These are phyloP conservation scores for Eudorina sp. DNA, from an alignment of 139 green algal species.

Conservation along the genomic window DNA sequence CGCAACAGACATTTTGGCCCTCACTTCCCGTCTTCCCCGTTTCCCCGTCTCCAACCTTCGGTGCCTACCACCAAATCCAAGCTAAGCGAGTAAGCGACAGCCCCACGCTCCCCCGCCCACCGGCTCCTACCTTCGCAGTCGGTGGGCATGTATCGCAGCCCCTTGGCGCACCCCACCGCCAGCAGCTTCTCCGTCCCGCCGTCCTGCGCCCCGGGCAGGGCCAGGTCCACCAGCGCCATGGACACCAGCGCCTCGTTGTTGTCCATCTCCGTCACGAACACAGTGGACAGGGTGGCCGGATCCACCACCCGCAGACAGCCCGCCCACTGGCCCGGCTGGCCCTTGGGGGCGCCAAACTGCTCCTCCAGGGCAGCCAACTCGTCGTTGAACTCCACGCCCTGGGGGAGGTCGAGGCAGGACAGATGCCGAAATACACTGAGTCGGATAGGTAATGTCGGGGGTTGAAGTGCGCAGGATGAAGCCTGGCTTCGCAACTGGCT, in stretches of 20 bases:
- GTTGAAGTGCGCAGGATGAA: too few species aligned
- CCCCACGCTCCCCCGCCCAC: not conserved
- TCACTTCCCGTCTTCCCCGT: too few species aligned
- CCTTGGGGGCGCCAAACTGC: slow-evolving; percentile 85
- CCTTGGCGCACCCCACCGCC: slow-evolving; percentile 90
- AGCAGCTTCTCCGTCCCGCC: slow-evolving; percentile 59
- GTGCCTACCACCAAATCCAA: too few species aligned
- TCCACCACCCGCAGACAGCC: slow-evolving; percentile 93
- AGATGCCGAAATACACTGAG: too few species aligned
- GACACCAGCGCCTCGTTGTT: slow-evolving; percentile 89
- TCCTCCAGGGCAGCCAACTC: slow-evolving; percentile 81
- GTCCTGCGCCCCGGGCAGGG: slow-evolving; percentile 19
- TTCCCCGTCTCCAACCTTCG: too few species aligned
- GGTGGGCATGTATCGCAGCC: slow-evolving; percentile 89
- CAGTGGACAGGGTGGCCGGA: slow-evolving; percentile 69
- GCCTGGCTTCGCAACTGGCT: too few species aligned
- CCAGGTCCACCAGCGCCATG: slow-evolving; percentile 84
- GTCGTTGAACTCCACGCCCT: slow-evolving; percentile 84
- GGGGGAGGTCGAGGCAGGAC: too few species aligned
- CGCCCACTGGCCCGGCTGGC: slow-evolving; percentile 86
- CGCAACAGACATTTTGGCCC: too few species aligned
- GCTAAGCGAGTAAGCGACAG: too few species aligned
- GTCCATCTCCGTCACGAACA: slow-evolving; percentile 84
- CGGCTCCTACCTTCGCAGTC: slow-evolving; percentile 67
- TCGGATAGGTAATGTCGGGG: too few species aligned